Conservation (phyloP, 225 moss, liverwort and hornwort genomes). For the Pseudoscleropodium purum region DNA sequence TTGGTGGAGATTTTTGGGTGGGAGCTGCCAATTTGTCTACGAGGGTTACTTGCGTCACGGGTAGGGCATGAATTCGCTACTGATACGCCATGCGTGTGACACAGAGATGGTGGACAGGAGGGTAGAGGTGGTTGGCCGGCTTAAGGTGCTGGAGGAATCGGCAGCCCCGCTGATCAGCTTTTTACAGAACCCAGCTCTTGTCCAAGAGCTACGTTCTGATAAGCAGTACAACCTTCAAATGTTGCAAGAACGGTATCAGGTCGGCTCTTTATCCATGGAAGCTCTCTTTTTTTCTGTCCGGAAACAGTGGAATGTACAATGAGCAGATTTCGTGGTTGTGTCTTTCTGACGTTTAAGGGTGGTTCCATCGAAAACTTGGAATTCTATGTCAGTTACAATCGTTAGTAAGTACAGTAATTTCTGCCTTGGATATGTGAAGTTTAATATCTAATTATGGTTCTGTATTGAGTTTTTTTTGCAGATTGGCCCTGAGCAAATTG, state of each 20-base stretch:
- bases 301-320: not conserved
- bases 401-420: not conserved
- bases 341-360: not conserved
- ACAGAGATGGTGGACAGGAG: slow-evolving; percentile 98
- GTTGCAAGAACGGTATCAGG: slow-evolving; percentile 96
- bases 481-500: slow-evolving; percentile 97
- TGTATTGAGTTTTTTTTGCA: slow-evolving; percentile 2
- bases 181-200: slow-evolving; percentile 86
- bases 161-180: slow-evolving; percentile 98
- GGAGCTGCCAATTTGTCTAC: not conserved
- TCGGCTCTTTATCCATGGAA: slow-evolving; percentile 2
- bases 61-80: not conserved
- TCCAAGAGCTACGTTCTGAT: slow-evolving; percentile 91
- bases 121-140: slow-evolving; percentile 87
- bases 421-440: not conserved
- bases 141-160: slow-evolving; percentile 91
- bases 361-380: not conserved
- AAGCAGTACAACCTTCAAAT: slow-evolving; percentile 97
- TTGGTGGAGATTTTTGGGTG: not conserved
- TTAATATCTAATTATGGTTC: not conserved
- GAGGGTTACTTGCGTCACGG: no score
- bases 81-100: not conserved
- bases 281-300: not conserved
- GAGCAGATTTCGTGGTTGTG: not conserved
- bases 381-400: not conserved